Percentiles rank a stretch among this genome's conserved stretches.
Evolutionary conservation across 768 basidiomycete genomes (phyloP).

Genomic region (Leucocoprinus sp.): DNA sequence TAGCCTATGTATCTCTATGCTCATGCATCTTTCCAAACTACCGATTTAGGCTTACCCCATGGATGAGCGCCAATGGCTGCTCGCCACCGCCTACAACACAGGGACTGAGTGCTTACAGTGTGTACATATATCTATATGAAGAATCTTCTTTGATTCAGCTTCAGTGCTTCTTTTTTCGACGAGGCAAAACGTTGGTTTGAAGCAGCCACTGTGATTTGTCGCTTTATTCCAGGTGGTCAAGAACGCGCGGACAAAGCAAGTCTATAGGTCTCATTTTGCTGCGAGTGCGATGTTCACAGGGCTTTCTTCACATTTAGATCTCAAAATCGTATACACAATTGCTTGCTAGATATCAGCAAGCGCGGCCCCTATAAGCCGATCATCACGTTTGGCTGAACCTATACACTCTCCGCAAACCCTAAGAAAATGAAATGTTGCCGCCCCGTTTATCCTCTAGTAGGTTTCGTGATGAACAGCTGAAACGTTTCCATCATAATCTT

Average conservation of each 20-base stretch:
- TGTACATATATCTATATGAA: slow-evolving; percentile 26
- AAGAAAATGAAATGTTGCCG: too few species aligned
- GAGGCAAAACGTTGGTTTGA: slow-evolving; percentile 89
- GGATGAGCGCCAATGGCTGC: slow-evolving; percentile 81
- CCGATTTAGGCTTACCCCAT: slow-evolving; percentile 57
- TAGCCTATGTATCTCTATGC: slow-evolving; percentile 15
- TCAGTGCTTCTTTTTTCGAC: slow-evolving; percentile 61
- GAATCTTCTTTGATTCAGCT: slow-evolving; percentile 8
- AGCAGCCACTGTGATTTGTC: slow-evolving; percentile 64
- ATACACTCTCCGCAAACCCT: too few species aligned
- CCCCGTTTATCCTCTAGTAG: too few species aligned
- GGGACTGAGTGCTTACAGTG: slow-evolving; percentile 82
- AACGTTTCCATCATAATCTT: too few species aligned
- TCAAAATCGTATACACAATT: too few species aligned
- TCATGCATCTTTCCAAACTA: slow-evolving; percentile 1
- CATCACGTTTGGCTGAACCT: too few species aligned
- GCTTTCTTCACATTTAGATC: too few species aligned
- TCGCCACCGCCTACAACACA: slow-evolving; percentile 77
- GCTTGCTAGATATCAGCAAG: too few species aligned
- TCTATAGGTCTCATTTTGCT: too few species aligned
- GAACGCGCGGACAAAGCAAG: slow-evolving; percentile 62
- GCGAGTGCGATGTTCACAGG: too few species aligned
- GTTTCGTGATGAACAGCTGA: too few species aligned
- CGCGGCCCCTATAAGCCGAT: too few species aligned
- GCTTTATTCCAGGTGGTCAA: slow-evolving; percentile 64